A percentile compares a stretch with the other conserved stretches of the same genome.
Evolutionary conservation across 495 filamentous ascomycete species (phyloP).

Genomic region (Astrocystis sublimbata): DNA sequence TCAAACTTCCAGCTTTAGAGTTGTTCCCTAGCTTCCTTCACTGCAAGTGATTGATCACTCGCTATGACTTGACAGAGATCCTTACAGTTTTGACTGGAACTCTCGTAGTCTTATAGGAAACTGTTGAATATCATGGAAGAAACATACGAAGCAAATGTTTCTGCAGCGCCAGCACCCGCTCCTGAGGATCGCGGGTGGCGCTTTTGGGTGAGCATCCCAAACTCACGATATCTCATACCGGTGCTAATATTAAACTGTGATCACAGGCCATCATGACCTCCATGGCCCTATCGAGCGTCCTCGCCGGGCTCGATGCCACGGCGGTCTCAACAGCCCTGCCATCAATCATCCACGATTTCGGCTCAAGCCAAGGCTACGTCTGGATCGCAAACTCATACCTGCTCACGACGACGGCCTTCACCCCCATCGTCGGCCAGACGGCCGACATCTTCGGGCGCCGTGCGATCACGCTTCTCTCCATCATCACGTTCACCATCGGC

Average conservation of each 20-base stretch:
- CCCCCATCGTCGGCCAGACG: background rate
- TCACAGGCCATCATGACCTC: slow-evolving; percentile 13
- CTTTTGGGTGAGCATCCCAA: slow-evolving; percentile 13
- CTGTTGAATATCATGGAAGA: no score
- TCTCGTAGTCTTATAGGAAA: no score
- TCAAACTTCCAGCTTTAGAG: no score
- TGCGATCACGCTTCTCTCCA: background rate
- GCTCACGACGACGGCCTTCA: background rate
- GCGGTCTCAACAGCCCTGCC: no score
- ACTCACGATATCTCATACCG: background rate
- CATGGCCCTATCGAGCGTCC: slow-evolving; percentile 10
- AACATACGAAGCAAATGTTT: background rate
- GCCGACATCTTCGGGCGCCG: background rate
- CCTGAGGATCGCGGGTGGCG: slow-evolving; percentile 12
- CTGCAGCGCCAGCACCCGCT: background rate
- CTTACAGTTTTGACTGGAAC: no score
- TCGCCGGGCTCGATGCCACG: slow-evolving; percentile 32
- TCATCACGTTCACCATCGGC: background rate
- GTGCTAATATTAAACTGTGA: background rate
- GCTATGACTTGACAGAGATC: no score
- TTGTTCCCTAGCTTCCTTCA: no score
- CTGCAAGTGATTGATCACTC: no score
- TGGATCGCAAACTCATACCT: background rate
- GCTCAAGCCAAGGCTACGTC: no score
- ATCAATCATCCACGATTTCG: no score